Conservation (phyloP, 257 asterid species). For the Capsicum rhomboideum region DNA sequence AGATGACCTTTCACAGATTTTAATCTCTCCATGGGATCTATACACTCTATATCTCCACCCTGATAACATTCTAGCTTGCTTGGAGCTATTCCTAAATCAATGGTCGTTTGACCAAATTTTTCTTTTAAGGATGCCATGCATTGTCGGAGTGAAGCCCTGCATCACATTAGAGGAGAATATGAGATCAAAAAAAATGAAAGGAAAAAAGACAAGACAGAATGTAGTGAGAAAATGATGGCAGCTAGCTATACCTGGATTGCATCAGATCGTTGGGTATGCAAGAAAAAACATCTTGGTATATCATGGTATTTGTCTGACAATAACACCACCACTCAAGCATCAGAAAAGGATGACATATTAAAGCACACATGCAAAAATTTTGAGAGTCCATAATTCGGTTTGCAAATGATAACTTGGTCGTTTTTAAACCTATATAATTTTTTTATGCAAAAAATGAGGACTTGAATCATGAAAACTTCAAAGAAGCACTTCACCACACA, state of each 20-base stretch:
- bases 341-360: neutral
- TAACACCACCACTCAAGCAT: constrained; percentile 1
- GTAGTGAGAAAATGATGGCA: constrained; percentile 1
- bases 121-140: constrained; percentile 70
- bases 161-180: neutral
- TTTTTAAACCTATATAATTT: neutral
- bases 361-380: neutral
- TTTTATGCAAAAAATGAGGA: neutral
- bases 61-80: constrained; percentile 48
- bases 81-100: constrained; percentile 88
- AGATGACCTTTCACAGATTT: constrained; percentile 73
- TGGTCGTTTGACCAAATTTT: constrained; percentile 69
- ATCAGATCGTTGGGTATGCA: constrained; percentile 88
- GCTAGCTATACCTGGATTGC: constrained; percentile 61
- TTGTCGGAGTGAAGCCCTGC: constrained; percentile 80
- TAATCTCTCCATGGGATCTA: constrained; percentile 89
- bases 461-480: neutral
- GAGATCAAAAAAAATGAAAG: neutral
- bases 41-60: constrained; percentile 51
- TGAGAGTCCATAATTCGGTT: neutral
- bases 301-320: constrained; percentile 73
- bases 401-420: neutral
- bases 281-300: constrained; percentile 88
- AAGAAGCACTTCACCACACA: constrained; percentile 6
- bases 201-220: neutral